These are phyloP conservation scores for Arctostaphylos glauca DNA, from an alignment of 148 eudicot species.

Conservation along the genomic window DNA sequence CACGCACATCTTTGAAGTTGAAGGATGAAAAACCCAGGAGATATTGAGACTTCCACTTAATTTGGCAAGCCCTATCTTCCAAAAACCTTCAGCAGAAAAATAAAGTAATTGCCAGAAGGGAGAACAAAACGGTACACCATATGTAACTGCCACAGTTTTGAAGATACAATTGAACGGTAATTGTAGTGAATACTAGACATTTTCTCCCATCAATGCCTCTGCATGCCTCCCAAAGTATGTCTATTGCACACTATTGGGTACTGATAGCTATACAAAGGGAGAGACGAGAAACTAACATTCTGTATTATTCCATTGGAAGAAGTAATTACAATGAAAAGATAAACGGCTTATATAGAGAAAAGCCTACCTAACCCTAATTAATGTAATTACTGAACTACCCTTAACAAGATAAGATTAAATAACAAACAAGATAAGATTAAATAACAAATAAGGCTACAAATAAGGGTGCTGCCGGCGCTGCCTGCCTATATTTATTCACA, in stretches of 20 bases:
- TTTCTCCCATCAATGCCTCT: background rate
- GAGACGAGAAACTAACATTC: no score
- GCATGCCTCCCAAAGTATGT: background rate
- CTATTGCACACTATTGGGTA: background rate
- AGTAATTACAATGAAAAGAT: no score
- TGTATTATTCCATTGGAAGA: no score
- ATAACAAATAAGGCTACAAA: no score
- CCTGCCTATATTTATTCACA: no score
- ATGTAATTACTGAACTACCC: no score
- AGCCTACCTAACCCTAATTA: no score
- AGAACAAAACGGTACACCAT: background rate
- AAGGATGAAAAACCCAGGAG: background rate
- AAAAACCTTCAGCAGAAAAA: background rate
- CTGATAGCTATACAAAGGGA: no score
- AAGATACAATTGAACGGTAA: background rate
- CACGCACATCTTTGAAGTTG: background rate
- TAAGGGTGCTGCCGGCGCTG: no score
- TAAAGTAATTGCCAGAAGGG: background rate
- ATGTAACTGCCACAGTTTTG: background rate
- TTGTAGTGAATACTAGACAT: background rate
- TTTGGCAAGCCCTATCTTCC: background rate
- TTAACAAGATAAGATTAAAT: no score
- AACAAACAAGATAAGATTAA: no score
- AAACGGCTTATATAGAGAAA: no score
- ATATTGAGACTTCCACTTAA: background rate